phyloP scores from a whole-genome alignment of 768 basidiomycete genomes.

The Psilocybe cyanescens region DNA sequence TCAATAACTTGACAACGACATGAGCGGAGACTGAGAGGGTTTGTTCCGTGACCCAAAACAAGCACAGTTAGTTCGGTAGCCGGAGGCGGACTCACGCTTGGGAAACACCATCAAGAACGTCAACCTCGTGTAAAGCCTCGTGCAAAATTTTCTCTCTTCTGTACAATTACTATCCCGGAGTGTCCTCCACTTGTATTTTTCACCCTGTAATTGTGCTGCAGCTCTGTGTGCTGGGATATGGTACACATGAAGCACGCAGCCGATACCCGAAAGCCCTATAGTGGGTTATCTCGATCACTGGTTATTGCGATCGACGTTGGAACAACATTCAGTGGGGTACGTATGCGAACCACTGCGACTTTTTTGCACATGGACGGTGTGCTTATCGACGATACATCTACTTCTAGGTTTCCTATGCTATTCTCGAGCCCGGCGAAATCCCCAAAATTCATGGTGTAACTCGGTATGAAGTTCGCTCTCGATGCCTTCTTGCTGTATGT shows the following conservation, averaged over 20 bases:
- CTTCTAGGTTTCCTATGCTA: slow-evolving; percentile 70
- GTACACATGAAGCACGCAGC: slow-evolving; percentile 54
- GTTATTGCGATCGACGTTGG: slow-evolving; percentile 84
- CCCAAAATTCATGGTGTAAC: slow-evolving; percentile 84
- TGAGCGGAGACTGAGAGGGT: neutral
- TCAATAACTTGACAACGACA: no score
- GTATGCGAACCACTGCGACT: slow-evolving; percentile 14
- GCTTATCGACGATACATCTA: slow-evolving; percentile 6
- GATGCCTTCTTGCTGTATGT: neutral
- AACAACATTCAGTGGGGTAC: slow-evolving; percentile 80
- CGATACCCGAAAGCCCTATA: slow-evolving; percentile 76
- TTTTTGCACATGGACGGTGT: slow-evolving; percentile 4
- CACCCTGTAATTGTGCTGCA: slow-evolving; percentile 6
- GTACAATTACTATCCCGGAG: slow-evolving; percentile 20
- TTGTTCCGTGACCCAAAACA: neutral
- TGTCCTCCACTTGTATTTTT: slow-evolving; percentile 17
- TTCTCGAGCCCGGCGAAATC: slow-evolving; percentile 80
- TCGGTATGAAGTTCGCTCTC: slow-evolving; percentile 45
- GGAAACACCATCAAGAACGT: slow-evolving; percentile 16
- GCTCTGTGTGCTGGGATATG: slow-evolving; percentile 20
- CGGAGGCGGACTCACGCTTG: slow-evolving; percentile 7
- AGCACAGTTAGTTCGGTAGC: neutral
- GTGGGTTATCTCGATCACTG: slow-evolving; percentile 62
- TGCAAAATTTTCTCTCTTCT: slow-evolving; percentile 25
- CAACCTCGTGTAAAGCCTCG: slow-evolving; percentile 26